Evolutionary conservation across 768 basidiomycete genomes (phyloP).

Genomic region (Agaricus blazei): DNA sequence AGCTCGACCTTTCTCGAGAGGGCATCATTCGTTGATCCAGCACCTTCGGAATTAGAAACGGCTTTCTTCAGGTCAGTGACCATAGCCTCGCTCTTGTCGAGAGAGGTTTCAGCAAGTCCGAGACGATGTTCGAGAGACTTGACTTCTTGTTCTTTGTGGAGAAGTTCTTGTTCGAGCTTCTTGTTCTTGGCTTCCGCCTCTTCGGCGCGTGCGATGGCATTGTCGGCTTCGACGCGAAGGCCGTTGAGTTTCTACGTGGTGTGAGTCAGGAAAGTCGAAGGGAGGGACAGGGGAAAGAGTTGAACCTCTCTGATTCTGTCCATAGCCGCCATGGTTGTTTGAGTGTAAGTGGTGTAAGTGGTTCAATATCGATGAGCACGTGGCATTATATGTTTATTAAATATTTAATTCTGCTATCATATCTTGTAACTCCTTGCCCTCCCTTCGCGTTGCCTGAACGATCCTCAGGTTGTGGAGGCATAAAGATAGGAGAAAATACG

Average conservation of each 20-base stretch:
- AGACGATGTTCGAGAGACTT: constrained; percentile 73
- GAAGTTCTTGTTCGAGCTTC: constrained; percentile 62
- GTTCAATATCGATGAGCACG: constrained; percentile 11
- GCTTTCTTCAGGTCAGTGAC: constrained; percentile 57
- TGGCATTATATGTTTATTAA: constrained; percentile 1
- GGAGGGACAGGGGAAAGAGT: neutral
- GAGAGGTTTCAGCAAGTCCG: constrained; percentile 53
- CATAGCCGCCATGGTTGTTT: constrained; percentile 15
- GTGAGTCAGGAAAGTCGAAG: neutral
- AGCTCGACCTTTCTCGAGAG: constrained; percentile 82
- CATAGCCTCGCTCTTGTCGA: constrained; percentile 67
- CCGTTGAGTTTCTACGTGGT: constrained; percentile 59
- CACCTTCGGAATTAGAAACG: constrained; percentile 54
- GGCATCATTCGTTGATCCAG: constrained; percentile 70
- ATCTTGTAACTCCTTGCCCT: constrained; percentile 2
- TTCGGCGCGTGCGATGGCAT: constrained; percentile 78
- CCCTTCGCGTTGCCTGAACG: neutral
- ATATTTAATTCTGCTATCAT: constrained; percentile 4
- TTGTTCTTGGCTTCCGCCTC: constrained; percentile 82
- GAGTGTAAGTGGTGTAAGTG: constrained; percentile 9
- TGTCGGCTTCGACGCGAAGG: constrained; percentile 84
- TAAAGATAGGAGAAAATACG: neutral
- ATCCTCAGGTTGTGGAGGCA: neutral
- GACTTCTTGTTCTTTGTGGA: constrained; percentile 85
- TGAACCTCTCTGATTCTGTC: constrained; percentile 49